phyloP scores from a whole-genome alignment of 768 basidiomycete genomes.

The Peribolospora baueri region DNA sequence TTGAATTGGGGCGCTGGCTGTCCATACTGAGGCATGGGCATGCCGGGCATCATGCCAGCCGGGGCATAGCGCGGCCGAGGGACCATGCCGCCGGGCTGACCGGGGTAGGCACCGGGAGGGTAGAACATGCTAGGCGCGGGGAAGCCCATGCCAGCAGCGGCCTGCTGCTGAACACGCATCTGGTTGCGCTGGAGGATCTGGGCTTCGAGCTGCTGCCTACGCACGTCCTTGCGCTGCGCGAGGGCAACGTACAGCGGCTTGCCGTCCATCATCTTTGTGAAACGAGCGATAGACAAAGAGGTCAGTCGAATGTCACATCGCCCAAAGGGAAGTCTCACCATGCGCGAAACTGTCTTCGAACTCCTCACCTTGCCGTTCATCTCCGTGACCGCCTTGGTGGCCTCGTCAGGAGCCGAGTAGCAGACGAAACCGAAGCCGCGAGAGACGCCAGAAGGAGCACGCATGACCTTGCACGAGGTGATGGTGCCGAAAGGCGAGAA shows the following conservation, averaged over 20 bases:
- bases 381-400: slow-evolving; percentile 95
- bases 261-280: slow-evolving; percentile 70
- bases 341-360: no score
- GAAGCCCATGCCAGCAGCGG: slow-evolving; percentile 72
- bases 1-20: slow-evolving; percentile 28
- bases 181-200: slow-evolving; percentile 89
- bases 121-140: slow-evolving; percentile 53
- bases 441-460: slow-evolving; percentile 74
- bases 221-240: slow-evolving; percentile 92
- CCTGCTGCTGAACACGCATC: slow-evolving; percentile 75
- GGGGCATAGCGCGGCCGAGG: slow-evolving; percentile 66
- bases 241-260: slow-evolving; percentile 98
- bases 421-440: slow-evolving; percentile 99
- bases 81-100: slow-evolving; percentile 49
- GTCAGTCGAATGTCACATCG: not conserved
- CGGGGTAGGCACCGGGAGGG: slow-evolving; percentile 33
- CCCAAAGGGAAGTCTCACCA: slow-evolving; percentile 3
- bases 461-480: slow-evolving; percentile 98
- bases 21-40: slow-evolving; percentile 53
- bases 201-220: slow-evolving; percentile 91
- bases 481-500: slow-evolving; percentile 93
- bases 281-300: no score
- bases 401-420: slow-evolving; percentile 93
- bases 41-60: slow-evolving; percentile 42
- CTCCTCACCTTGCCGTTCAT: slow-evolving; percentile 56